phyloP scores from a whole-genome alignment of 495 filamentous ascomycete species.

The Lasiosphaeria miniovina region DNA sequence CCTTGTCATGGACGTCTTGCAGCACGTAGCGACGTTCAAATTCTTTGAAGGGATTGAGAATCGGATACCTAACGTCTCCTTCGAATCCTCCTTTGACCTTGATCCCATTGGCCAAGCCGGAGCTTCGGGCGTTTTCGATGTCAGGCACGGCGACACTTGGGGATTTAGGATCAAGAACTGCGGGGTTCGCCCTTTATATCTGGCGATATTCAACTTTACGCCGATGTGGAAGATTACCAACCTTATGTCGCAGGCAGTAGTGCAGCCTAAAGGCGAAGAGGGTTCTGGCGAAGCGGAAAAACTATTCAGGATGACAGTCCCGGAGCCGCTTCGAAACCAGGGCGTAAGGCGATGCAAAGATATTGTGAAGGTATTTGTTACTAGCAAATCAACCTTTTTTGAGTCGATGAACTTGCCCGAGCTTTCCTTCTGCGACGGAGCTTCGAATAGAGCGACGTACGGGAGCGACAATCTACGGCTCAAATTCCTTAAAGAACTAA shows the following conservation, averaged over 20 bases:
- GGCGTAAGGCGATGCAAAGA: conserved; percentile 1
- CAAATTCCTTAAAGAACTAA: background rate
- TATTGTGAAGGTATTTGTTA: conserved; percentile 3
- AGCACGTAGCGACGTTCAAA: conserved; percentile 11
- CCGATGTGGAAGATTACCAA: conserved; percentile 6
- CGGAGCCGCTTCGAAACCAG: conserved; percentile 2
- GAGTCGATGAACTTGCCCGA: background rate
- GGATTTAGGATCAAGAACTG: conserved; percentile 10
- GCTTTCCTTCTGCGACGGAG: background rate
- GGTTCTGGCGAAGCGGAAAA: conserved; percentile 3
- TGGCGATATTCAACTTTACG: conserved; percentile 13
- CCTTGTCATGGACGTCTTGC: background rate
- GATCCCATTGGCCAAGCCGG: background rate
- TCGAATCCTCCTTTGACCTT: conserved; percentile 1
- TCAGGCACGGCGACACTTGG: conserved; percentile 9
- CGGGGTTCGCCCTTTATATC: conserved; percentile 7
- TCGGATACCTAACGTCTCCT: conserved; percentile 1
- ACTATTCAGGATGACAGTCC: background rate
- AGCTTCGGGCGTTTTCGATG: conserved; percentile 8
- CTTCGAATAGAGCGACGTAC: background rate
- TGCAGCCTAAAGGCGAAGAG: conserved; percentile 8
- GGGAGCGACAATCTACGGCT: background rate
- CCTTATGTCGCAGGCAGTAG: conserved; percentile 10
- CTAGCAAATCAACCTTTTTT: background rate
- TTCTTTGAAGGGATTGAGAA: conserved; percentile 11